Conservation (phyloP, 2,329 filamentous ascomycete genomes). For the Tolypocladium ovalisporum region DNA sequence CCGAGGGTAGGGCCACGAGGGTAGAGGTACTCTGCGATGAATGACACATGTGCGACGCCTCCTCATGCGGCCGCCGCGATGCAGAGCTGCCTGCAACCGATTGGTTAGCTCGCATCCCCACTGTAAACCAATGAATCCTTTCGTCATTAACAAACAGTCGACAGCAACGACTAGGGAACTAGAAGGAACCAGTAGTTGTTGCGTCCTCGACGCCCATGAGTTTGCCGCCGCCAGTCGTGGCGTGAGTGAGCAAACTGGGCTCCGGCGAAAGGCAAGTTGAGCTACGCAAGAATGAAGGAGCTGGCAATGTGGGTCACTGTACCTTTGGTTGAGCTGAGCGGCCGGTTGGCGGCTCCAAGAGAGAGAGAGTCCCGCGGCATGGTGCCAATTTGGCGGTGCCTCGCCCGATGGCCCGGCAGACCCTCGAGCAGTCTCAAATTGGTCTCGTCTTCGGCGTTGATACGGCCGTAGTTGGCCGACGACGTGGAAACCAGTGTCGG, state of each 20-base stretch:
- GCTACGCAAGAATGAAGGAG: neutral
- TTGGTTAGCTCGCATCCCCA: neutral
- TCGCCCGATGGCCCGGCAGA: slow-evolving; percentile 12
- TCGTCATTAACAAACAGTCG: neutral
- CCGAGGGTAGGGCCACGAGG: slow-evolving; percentile 54
- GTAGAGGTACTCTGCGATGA: slow-evolving; percentile 6
- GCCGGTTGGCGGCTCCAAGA: neutral
- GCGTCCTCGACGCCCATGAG: neutral
- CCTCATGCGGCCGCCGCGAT: neutral
- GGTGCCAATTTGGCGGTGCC: neutral
- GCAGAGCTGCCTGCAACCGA: neutral
- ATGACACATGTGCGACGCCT: neutral
- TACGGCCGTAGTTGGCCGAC: slow-evolving; percentile 17
- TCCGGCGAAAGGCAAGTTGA: neutral
- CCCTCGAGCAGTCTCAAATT: slow-evolving; percentile 17
- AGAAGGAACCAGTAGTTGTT: neutral
- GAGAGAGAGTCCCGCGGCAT: neutral
- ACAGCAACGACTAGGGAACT: neutral
- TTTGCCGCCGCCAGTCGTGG: neutral
- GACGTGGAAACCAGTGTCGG: slow-evolving; percentile 9
- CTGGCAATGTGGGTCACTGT: neutral
- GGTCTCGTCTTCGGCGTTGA: slow-evolving; percentile 24
- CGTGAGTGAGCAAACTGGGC: neutral
- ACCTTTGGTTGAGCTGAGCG: neutral
- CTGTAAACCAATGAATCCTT: neutral